Conservation (phyloP, 2,329 filamentous ascomycete genomes). For the Penicillium olsonii region DNA sequence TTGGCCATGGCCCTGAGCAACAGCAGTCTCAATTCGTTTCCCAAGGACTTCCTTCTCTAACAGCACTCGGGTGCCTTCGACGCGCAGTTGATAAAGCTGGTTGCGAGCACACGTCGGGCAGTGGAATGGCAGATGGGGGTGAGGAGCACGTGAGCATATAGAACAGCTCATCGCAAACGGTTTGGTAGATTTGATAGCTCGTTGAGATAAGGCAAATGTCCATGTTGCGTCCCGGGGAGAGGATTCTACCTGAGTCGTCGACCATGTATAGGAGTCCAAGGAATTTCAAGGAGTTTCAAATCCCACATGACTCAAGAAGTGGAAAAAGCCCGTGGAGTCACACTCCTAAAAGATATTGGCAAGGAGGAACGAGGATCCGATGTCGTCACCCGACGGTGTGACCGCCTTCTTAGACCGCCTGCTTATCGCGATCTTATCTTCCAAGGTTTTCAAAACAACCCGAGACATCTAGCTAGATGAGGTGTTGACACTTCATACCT, state of each 20-base stretch:
- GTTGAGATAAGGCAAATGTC: constrained; percentile 20
- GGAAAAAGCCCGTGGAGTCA: background rate
- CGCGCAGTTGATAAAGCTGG: constrained; percentile 63
- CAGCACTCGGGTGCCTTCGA: constrained; percentile 61
- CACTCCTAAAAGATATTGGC: no score
- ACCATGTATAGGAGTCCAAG: constrained; percentile 12
- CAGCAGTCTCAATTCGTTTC: constrained; percentile 46
- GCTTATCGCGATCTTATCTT: constrained; percentile 11
- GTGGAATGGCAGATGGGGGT: constrained; percentile 63
- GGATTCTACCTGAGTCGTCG: constrained; percentile 19
- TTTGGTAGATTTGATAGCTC: constrained; percentile 13
- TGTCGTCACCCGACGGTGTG: constrained; percentile 26
- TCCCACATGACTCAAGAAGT: constrained; percentile 12
- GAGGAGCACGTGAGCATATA: constrained; percentile 61
- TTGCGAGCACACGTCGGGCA: constrained; percentile 72
- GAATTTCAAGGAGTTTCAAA: constrained; percentile 9
- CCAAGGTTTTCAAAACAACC: constrained; percentile 6
- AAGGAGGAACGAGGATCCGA: background rate
- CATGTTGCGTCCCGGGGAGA: constrained; percentile 20
- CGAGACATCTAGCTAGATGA: no score
- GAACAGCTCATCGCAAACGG: constrained; percentile 64
- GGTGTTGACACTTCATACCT: no score
- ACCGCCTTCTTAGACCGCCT: constrained; percentile 5
- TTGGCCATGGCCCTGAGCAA: constrained; percentile 14
- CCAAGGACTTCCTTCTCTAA: constrained; percentile 61